These are phyloP conservation scores for Neofusicoccum laricinum DNA, from an alignment of 2,329 filamentous ascomycete species.

Conservation along the genomic window DNA sequence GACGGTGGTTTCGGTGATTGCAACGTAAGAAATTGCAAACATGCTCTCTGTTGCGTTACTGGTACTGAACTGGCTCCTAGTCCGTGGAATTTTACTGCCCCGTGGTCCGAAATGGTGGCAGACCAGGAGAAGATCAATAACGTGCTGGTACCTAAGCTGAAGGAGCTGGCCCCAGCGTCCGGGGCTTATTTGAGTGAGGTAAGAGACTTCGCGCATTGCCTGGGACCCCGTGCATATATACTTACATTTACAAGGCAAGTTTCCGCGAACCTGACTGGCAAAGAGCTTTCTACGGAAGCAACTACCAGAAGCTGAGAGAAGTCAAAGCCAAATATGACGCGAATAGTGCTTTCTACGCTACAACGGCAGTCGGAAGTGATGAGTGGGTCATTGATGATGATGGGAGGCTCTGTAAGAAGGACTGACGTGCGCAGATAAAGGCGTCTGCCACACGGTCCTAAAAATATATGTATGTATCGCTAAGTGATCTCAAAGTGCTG, in stretches of 20 bases:
- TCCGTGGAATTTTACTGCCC: not conserved
- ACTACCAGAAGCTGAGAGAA: slow-evolving; percentile 20
- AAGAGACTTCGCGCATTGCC: not conserved
- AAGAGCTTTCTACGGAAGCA: slow-evolving; percentile 25
- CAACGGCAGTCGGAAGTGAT: slow-evolving; percentile 26
- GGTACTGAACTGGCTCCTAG: not conserved
- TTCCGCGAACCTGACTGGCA: slow-evolving; percentile 27
- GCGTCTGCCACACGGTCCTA: too few relatives aligned
- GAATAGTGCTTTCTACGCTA: slow-evolving; percentile 22
- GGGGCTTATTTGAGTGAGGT: slow-evolving; percentile 23
- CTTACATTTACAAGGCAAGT: slow-evolving; percentile 19
- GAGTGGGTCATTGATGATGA: slow-evolving; percentile 22
- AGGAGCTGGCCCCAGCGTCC: slow-evolving; percentile 20
- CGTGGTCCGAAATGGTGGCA: slow-evolving; percentile 20
- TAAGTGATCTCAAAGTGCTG: too few relatives aligned
- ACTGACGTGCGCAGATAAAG: too few relatives aligned
- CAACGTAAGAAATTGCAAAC: not conserved
- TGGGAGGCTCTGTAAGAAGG: slow-evolving; percentile 18
- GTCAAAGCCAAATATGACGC: slow-evolving; percentile 27
- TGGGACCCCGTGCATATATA: too few relatives aligned
- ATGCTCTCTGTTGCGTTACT: not conserved
- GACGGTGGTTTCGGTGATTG: not conserved
- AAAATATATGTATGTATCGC: too few relatives aligned
- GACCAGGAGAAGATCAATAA: not conserved
- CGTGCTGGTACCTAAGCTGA: slow-evolving; percentile 10